phyloP scores from a whole-genome alignment of 441 rosid species.

The Melastoma candidum region DNA sequence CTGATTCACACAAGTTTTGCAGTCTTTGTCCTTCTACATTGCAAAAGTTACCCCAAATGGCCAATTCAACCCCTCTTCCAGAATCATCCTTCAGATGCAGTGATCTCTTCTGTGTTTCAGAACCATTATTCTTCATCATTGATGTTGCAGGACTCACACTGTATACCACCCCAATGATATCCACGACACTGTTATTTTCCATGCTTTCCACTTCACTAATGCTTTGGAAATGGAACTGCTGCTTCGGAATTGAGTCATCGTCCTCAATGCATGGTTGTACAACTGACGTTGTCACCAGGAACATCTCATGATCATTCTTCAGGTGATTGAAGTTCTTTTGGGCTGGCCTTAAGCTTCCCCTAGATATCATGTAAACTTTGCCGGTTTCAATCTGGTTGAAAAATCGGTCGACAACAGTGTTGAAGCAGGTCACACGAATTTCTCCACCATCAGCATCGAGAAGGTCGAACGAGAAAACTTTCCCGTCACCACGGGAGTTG shows the following conservation, averaged over 20 bases:
- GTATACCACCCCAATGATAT: slow-evolving; percentile 62
- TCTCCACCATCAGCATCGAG: slow-evolving; percentile 88
- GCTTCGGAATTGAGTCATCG: slow-evolving; percentile 53
- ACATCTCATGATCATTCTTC: slow-evolving; percentile 59
- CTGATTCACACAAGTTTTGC: slow-evolving; percentile 70
- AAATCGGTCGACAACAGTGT: slow-evolving; percentile 73
- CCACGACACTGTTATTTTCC: slow-evolving; percentile 46
- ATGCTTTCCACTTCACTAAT: slow-evolving; percentile 59
- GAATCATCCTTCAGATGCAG: slow-evolving; percentile 82
- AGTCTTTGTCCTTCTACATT: slow-evolving; percentile 57
- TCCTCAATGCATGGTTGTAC: slow-evolving; percentile 62
- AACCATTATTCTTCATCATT: slow-evolving; percentile 58
- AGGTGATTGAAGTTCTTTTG: slow-evolving; percentile 78
- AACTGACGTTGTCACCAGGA: slow-evolving; percentile 42
- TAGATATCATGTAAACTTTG: slow-evolving; percentile 42
- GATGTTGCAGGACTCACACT: slow-evolving; percentile 42
- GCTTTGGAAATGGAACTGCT: slow-evolving; percentile 56
- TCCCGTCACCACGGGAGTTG: slow-evolving; percentile 74
- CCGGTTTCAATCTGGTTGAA: slow-evolving; percentile 67
- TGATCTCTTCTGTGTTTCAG: slow-evolving; percentile 66
- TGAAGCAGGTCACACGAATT: slow-evolving; percentile 85
- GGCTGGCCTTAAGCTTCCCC: slow-evolving; percentile 58
- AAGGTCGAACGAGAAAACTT: slow-evolving; percentile 79
- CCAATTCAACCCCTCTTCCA: slow-evolving; percentile 69
- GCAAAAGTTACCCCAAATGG: slow-evolving; percentile 81